phyloP scores from a whole-genome alignment of 2,329 filamentous ascomycete species.

The Dactylellina sp. region DNA sequence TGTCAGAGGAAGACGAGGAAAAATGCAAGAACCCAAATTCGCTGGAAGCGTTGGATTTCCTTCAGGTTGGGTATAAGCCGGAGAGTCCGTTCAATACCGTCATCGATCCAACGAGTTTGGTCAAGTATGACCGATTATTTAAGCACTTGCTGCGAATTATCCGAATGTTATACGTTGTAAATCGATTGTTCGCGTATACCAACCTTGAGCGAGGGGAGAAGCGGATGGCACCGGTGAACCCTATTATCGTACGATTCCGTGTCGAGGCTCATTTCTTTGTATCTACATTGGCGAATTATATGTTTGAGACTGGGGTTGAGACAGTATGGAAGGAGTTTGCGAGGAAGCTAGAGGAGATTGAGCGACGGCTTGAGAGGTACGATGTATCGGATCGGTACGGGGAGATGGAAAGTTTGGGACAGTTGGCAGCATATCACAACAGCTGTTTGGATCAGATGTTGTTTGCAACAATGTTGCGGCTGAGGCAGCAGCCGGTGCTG shows the following conservation, averaged over 20 bases:
- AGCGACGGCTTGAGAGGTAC: constrained; percentile 58
- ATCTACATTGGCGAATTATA: constrained; percentile 77
- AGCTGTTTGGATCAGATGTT: constrained; percentile 80
- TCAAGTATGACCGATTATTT: constrained; percentile 88
- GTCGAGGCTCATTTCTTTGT: constrained; percentile 85
- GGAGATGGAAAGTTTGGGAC: constrained; percentile 71
- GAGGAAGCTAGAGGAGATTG: constrained; percentile 72
- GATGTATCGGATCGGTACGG: constrained; percentile 54
- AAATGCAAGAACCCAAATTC: constrained; percentile 84
- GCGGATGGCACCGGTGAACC: constrained; percentile 60
- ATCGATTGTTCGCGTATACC: constrained; percentile 70
- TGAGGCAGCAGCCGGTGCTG: constrained; percentile 78
- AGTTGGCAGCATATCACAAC: constrained; percentile 71
- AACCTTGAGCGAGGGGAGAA: constrained; percentile 22
- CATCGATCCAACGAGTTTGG: constrained; percentile 76
- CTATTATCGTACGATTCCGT: constrained; percentile 72
- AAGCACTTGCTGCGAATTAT: constrained; percentile 80
- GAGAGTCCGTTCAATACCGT: constrained; percentile 77
- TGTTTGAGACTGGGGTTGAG: constrained; percentile 81
- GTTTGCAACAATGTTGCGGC: constrained; percentile 77
- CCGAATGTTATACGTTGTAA: constrained; percentile 81
- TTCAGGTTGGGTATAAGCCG: constrained; percentile 85
- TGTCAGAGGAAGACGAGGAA: constrained; percentile 81
- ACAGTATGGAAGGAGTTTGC: constrained; percentile 80
- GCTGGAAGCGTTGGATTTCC: constrained; percentile 90